These are phyloP conservation scores for Fusarium sp. DNA, from an alignment of 2,329 filamentous ascomycete genomes.

Conservation along the genomic window DNA sequence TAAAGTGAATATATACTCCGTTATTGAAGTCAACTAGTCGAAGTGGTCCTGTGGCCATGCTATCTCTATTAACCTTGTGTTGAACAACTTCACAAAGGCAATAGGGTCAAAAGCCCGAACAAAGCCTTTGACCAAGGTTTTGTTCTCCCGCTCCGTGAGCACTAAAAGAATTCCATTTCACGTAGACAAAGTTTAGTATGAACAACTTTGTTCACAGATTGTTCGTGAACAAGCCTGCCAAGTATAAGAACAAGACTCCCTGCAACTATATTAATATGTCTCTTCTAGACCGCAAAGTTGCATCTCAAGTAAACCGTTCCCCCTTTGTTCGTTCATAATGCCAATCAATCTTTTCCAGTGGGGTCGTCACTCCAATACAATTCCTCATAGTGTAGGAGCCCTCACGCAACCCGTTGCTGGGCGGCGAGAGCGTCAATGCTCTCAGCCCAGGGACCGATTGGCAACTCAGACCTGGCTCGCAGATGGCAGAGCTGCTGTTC, in stretches of 20 bases:
- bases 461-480: neutral
- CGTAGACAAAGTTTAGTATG: neutral
- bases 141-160: slow-evolving; percentile 16
- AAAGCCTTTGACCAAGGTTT: slow-evolving; percentile 12
- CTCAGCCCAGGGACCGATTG: slow-evolving; percentile 1
- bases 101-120: slow-evolving; percentile 3
- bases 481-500: neutral
- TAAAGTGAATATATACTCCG: slow-evolving; percentile 2
- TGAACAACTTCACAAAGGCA: neutral
- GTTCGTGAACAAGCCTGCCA: neutral
- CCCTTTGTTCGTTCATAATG: neutral
- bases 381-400: neutral
- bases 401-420: neutral
- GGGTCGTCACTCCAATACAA: neutral
- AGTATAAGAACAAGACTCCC: neutral
- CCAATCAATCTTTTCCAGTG: neutral
- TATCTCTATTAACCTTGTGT: neutral
- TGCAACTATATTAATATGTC: neutral
- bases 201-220: slow-evolving; percentile 4
- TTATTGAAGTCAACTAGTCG: neutral
- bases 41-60: neutral
- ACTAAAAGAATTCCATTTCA: neutral
- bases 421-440: slow-evolving; percentile 2
- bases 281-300: neutral
- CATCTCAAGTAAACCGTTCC: neutral